phyloP scores from a whole-genome alignment of 495 filamentous ascomycete genomes.

The Aspergillus affinis region DNA sequence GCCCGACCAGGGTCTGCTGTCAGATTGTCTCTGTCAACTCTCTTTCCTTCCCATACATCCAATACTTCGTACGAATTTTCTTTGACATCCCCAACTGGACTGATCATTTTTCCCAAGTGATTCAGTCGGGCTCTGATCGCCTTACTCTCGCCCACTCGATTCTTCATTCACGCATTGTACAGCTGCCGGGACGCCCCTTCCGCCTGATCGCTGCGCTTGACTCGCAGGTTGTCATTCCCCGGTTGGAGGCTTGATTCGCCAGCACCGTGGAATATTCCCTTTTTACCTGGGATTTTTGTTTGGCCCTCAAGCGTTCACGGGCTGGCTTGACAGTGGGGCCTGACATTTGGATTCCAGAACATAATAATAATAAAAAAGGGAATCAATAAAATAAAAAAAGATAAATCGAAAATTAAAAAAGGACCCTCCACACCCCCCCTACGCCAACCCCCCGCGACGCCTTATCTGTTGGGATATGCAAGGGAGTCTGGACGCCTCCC shows the following conservation, averaged over 20 bases:
- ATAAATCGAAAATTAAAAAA: slow-evolving; percentile 13
- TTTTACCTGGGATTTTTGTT: slow-evolving; percentile 21
- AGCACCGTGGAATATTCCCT: slow-evolving; percentile 17
- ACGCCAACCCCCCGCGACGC: slow-evolving; percentile 23
- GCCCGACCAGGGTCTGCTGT: slow-evolving; percentile 11
- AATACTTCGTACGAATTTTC: slow-evolving; percentile 3
- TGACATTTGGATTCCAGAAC: not conserved
- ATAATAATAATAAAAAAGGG: not conserved
- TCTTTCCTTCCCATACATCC: slow-evolving; percentile 1
- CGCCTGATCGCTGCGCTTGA: slow-evolving; percentile 30
- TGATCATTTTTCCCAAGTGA: slow-evolving; percentile 10
- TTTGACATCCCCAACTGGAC: slow-evolving; percentile 8
- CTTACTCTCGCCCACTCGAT: slow-evolving; percentile 8
- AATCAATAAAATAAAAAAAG: slow-evolving; percentile 13
- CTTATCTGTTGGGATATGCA: slow-evolving; percentile 32
- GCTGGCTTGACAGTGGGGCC: slow-evolving; percentile 13
- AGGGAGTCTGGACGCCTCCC: slow-evolving; percentile 27
- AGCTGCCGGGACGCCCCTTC: slow-evolving; percentile 25
- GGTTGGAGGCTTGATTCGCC: slow-evolving; percentile 17
- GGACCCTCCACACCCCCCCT: slow-evolving; percentile 8
- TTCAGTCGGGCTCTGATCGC: slow-evolving; percentile 1
- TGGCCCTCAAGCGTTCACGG: slow-evolving; percentile 11
- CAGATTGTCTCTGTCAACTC: slow-evolving; percentile 14
- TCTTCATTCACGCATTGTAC: slow-evolving; percentile 20
- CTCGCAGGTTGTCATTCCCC: slow-evolving; percentile 21